Conservation (phyloP, 192 early-diverging fungal genomes). For the Chytriomyces sp. region DNA sequence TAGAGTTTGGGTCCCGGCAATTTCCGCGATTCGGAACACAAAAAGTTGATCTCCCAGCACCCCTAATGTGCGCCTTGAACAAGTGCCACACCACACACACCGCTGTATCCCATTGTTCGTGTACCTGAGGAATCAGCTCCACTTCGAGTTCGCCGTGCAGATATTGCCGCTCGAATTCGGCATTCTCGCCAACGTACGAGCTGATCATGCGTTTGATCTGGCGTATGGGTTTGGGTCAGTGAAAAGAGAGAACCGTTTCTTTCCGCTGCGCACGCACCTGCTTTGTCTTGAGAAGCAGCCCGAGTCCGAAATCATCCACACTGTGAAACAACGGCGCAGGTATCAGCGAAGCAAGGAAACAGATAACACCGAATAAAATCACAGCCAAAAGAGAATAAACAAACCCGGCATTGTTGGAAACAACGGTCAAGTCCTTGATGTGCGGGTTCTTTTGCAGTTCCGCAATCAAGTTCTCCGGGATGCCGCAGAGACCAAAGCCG, state of each 20-base stretch:
- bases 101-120: too few relatives aligned
- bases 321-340: constrained; percentile 4
- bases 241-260: neutral
- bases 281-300: constrained; percentile 65
- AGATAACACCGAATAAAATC: neutral
- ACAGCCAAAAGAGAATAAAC: constrained; percentile 1
- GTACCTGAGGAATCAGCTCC: constrained; percentile 72
- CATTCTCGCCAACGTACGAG: constrained; percentile 80
- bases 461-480: constrained; percentile 76
- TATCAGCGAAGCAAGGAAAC: neutral
- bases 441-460: constrained; percentile 63
- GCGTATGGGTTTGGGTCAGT: neutral
- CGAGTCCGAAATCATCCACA: constrained; percentile 74
- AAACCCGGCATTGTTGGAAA: constrained; percentile 79
- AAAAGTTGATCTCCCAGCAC: too few relatives aligned
- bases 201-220: constrained; percentile 84
- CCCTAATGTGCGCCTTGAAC: too few relatives aligned
- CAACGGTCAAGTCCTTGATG: constrained; percentile 71
- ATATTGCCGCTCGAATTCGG: constrained; percentile 82
- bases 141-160: constrained; percentile 81
- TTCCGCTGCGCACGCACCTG: constrained; percentile 19
- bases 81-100: too few relatives aligned
- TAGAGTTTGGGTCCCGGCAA: constrained; percentile 4
- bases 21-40: too few relatives aligned
- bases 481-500: constrained; percentile 78